Conservation (phyloP, 139 green algal species). For the Picochlorum sp. region DNA sequence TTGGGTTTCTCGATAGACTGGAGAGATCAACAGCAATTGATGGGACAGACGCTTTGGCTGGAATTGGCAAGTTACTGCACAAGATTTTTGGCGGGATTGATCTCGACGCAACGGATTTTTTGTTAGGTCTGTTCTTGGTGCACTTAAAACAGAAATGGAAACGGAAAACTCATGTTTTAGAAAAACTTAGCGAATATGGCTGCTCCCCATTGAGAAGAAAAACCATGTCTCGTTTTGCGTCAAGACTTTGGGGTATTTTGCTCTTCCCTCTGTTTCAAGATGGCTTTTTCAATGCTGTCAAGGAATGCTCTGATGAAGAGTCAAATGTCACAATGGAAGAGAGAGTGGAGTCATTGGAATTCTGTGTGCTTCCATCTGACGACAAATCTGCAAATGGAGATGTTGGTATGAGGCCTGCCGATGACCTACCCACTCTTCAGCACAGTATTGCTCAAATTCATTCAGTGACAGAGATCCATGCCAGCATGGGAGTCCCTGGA, state of each 20-base stretch:
- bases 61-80: constrained; percentile 17
- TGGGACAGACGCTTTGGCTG: not conserved
- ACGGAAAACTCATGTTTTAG: not conserved
- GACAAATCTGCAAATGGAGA: too few relatives aligned
- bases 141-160: constrained; percentile 8
- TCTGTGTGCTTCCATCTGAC: too few relatives aligned
- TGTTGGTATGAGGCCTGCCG: not conserved
- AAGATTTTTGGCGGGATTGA: constrained; percentile 21
- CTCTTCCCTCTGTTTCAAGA: not conserved
- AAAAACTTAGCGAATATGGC: not conserved
- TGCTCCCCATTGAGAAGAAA: not conserved
- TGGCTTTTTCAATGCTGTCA: not conserved
- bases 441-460: not conserved
- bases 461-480: not conserved
- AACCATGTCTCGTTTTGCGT: not conserved
- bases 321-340: too few relatives aligned
- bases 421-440: not conserved
- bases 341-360: too few relatives aligned
- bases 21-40: not conserved
- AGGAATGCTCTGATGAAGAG: not conserved
- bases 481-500: too few relatives aligned
- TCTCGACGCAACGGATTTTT: constrained; percentile 16
- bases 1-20: constrained; percentile 1
- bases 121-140: constrained; percentile 18
- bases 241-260: not conserved